Base-by-base conservation (phyloP, 1,284 basidiomycete genomes). In the Ustilago tritici region DNA sequence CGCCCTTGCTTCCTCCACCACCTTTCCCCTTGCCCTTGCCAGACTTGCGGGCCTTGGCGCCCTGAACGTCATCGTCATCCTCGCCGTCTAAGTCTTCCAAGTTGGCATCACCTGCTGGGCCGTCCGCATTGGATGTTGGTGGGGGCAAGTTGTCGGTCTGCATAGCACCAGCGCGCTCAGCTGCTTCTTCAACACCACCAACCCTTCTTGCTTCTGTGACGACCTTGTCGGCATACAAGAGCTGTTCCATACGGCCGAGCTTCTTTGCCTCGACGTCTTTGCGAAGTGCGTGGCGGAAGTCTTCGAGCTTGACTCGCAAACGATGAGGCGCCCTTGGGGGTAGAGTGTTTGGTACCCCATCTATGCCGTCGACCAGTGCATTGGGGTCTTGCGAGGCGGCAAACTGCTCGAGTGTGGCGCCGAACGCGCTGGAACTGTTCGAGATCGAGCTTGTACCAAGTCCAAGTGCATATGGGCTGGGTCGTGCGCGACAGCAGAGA, bases 401-500 rank as follows among this genome's bases (percentile, higher is more conserved):
- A 10, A 52, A 49, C 34, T 73, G 68, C 41, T 78, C 70, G 5
- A 68, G 41, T 7, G 70, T 70, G 9, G 74, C 68, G 31, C 69
- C 64, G 34, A 67, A 56, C 49, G 56, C 55, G 70, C 66, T 47
- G 53, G 65, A 59, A 61, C 65, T 69, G 43, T 76, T 69, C 10
- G 75, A 77, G 5, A 76, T 61, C 0, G 80, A 59, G 57, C 78
- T 78, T 2, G 75, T 75, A 0, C 76, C 74, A 2, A 81, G 71
- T 4, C 81, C 81, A 4, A 85, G 65, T 0, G 82, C 47, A 40
- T 68, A 78, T 53, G 82, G 70, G 34, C 77, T 81, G 64, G 76
- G 69, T 49, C 68, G 90, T 91, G 82, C 85, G 93, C 94, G 52
- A 53, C 82, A 72, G 64, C 82, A 84, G 17, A 97, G 90, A 80